These are phyloP conservation scores for Stagonosporopsis cucurbitacearum DNA, from an alignment of 2,329 filamentous ascomycete species.

Conservation along the genomic window DNA sequence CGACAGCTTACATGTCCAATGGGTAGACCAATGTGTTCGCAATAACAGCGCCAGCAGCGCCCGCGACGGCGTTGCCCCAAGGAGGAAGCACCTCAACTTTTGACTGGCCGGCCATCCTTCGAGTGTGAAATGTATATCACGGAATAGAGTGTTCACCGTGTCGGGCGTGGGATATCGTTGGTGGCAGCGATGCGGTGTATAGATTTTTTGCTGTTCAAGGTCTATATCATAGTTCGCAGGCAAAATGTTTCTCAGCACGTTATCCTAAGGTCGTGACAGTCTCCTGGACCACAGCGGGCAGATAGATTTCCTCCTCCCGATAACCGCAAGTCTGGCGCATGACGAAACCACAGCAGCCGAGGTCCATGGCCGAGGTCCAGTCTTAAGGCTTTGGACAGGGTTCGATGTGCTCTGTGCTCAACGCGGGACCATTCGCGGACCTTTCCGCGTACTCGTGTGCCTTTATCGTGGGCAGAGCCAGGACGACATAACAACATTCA, in stretches of 20 bases:
- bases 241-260: not conserved
- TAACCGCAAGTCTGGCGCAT: slow-evolving; percentile 30
- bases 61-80: slow-evolving; percentile 92
- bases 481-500: not conserved
- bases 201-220: not conserved
- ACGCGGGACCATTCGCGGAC: not conserved
- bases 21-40: slow-evolving; percentile 97
- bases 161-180: not conserved
- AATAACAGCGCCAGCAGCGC: slow-evolving; percentile 89
- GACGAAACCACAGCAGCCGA: slow-evolving; percentile 43
- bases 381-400: not conserved
- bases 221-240: slow-evolving; percentile 5
- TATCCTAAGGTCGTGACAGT: slow-evolving; percentile 5
- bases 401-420: slow-evolving; percentile 7
- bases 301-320: slow-evolving; percentile 25
- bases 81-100: slow-evolving; percentile 78
- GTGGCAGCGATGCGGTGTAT: slow-evolving; percentile 4
- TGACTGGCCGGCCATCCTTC: slow-evolving; percentile 61
- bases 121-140: not conserved
- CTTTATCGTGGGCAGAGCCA: not conserved
- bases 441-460: not conserved
- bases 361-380: slow-evolving; percentile 45
- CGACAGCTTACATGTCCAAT: slow-evolving; percentile 80
- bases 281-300: slow-evolving; percentile 19
- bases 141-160: not conserved